Evolutionary conservation across 768 basidiomycete species (phyloP).

Genomic region (Filobasidium floriforme): DNA sequence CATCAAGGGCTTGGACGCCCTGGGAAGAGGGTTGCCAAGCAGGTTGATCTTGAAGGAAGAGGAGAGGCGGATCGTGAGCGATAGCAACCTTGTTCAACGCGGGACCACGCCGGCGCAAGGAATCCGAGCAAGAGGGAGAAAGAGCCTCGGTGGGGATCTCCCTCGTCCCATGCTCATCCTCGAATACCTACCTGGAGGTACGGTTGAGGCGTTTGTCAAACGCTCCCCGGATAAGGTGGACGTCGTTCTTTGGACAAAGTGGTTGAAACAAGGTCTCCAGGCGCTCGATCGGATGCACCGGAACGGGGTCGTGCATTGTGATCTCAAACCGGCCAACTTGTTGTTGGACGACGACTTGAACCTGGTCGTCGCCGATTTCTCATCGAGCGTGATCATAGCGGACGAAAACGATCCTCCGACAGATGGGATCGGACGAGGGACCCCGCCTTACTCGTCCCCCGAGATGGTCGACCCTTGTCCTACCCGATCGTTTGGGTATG

Average conservation of each 20-base stretch:
- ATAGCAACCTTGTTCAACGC: background rate
- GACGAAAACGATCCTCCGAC: slow-evolving; percentile 31
- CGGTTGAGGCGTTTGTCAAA: slow-evolving; percentile 37
- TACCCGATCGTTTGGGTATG: slow-evolving; percentile 41
- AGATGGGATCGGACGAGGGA: slow-evolving; percentile 47
- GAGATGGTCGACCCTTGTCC: slow-evolving; percentile 46
- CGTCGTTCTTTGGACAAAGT: slow-evolving; percentile 34
- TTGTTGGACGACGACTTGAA: slow-evolving; percentile 38
- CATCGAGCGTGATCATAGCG: slow-evolving; percentile 45
- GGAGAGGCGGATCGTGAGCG: background rate
- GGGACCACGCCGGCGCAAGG: background rate
- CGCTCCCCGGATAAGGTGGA: slow-evolving; percentile 34
- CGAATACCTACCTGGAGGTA: slow-evolving; percentile 37
- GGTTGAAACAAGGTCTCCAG: slow-evolving; percentile 41
- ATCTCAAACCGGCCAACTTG: slow-evolving; percentile 44
- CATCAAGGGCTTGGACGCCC: background rate
- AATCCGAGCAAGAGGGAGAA: slow-evolving; percentile 13
- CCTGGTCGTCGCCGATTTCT: slow-evolving; percentile 48
- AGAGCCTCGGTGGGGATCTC: slow-evolving; percentile 12
- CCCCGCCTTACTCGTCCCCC: slow-evolving; percentile 47
- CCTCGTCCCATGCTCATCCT: slow-evolving; percentile 37
- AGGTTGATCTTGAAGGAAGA: background rate
- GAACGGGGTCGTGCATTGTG: slow-evolving; percentile 47
- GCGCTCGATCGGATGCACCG: slow-evolving; percentile 45
- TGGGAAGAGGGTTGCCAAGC: background rate